A percentile compares a stretch with the other conserved stretches of the same genome.
These are phyloP conservation scores for Trametes sanguinea DNA, from an alignment of 768 basidiomycete genomes.

Conservation along the genomic window DNA sequence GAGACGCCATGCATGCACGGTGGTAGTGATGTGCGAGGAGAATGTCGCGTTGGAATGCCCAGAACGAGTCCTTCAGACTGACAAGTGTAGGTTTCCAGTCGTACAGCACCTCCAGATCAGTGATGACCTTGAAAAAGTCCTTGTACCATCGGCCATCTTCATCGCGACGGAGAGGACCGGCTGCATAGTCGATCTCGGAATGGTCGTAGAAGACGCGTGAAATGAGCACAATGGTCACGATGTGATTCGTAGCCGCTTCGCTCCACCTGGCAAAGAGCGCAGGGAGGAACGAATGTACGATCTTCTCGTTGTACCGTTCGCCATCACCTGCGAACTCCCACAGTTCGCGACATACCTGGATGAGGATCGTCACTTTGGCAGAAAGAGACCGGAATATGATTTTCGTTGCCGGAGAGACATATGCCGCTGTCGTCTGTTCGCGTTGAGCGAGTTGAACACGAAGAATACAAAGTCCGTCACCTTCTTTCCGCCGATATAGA, in stretches of 20 bases:
- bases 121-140: slow-evolving; percentile 95
- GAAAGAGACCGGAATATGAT: slow-evolving; percentile 88
- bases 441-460: background rate
- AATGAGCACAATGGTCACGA: slow-evolving; percentile 91
- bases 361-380: slow-evolving; percentile 90
- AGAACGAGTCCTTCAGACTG: slow-evolving; percentile 84
- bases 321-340: slow-evolving; percentile 98
- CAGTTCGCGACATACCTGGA: slow-evolving; percentile 93
- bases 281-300: slow-evolving; percentile 96
- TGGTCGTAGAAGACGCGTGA: slow-evolving; percentile 89
- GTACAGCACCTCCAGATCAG: slow-evolving; percentile 83
- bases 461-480: slow-evolving; percentile 39
- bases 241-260: slow-evolving; percentile 85
- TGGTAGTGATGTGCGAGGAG: slow-evolving; percentile 89
- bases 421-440: slow-evolving; percentile 74
- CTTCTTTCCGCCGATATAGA: slow-evolving; percentile 71
- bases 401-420: slow-evolving; percentile 81
- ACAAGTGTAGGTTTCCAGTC: slow-evolving; percentile 90
- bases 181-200: slow-evolving; percentile 77
- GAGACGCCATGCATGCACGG: slow-evolving; percentile 50
- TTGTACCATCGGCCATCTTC: slow-evolving; percentile 85
- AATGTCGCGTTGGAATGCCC: slow-evolving; percentile 90
- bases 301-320: slow-evolving; percentile 94
- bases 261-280: slow-evolving; percentile 85
- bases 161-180: slow-evolving; percentile 76